phyloP scores from a whole-genome alignment of 2,329 filamentous ascomycete genomes.

The Penicillium hesseltinei region DNA sequence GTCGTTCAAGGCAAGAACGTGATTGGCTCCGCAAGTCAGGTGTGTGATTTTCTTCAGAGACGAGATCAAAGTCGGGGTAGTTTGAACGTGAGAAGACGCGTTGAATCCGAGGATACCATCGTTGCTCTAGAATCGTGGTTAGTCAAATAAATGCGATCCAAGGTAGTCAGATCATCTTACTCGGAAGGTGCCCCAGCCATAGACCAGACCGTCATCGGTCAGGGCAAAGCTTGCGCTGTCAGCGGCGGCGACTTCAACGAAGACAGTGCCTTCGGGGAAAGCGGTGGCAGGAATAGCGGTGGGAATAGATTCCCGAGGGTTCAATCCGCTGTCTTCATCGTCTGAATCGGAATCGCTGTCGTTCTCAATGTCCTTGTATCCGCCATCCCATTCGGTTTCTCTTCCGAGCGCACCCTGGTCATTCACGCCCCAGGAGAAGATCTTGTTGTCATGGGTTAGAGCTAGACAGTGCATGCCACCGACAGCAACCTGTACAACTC shows the following conservation, averaged over 20 bases:
- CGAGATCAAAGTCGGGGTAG: slow-evolving; percentile 48
- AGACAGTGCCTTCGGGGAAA: slow-evolving; percentile 55
- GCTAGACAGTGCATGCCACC: slow-evolving; percentile 81
- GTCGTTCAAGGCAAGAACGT: slow-evolving; percentile 57
- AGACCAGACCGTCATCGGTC: slow-evolving; percentile 60
- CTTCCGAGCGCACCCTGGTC: slow-evolving; percentile 78
- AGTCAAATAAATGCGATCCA: neutral
- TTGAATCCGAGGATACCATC: slow-evolving; percentile 63
- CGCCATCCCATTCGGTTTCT: slow-evolving; percentile 67
- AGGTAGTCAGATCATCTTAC: slow-evolving; percentile 37
- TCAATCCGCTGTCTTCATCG: slow-evolving; percentile 55
- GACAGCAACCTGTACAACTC: slow-evolving; percentile 71
- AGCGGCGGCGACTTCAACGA: slow-evolving; percentile 58
- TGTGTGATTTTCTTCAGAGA: slow-evolving; percentile 55
- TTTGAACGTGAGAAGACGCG: slow-evolving; percentile 45
- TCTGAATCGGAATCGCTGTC: slow-evolving; percentile 48
- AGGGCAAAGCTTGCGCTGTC: slow-evolving; percentile 61
- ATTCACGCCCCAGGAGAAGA: slow-evolving; percentile 85
- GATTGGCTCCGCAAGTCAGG: slow-evolving; percentile 57
- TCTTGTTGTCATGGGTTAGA: slow-evolving; percentile 75
- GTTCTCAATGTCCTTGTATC: slow-evolving; percentile 53
- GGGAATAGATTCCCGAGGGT: slow-evolving; percentile 56
- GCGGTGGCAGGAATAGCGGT: slow-evolving; percentile 48
- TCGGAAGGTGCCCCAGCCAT: slow-evolving; percentile 63
- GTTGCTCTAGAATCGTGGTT: slow-evolving; percentile 50